A percentile compares a stretch with the other conserved stretches of the same genome.
Evolutionary conservation across 352 stramenopile genomes (phyloP).

Genomic region (Phytopythium litorale): DNA sequence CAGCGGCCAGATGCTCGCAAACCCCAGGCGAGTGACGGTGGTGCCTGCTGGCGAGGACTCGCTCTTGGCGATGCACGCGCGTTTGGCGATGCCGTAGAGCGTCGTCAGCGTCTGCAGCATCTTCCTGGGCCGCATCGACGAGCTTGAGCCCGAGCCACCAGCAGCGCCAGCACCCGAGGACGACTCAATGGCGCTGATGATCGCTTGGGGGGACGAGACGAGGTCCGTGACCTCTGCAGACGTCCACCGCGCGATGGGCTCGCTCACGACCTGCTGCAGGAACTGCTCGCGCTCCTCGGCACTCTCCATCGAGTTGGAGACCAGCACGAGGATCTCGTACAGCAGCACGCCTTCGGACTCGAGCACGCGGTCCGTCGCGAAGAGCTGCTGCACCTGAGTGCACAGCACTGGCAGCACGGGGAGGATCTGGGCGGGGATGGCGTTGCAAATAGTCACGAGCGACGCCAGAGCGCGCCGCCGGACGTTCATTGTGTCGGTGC

Average conservation of each 20-base stretch:
- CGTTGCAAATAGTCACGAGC: constrained; percentile 73
- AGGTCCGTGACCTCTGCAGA: constrained; percentile 60
- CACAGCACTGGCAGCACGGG: constrained; percentile 71
- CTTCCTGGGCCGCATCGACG: constrained; percentile 25
- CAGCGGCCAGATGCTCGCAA: constrained; percentile 56
- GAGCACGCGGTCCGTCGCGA: constrained; percentile 61
- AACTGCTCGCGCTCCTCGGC: constrained; percentile 58
- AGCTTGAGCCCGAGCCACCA: neutral
- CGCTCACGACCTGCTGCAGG: constrained; percentile 68
- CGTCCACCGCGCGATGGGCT: constrained; percentile 59
- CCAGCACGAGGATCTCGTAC: constrained; percentile 80
- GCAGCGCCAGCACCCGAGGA: neutral
- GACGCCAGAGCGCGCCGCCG: constrained; percentile 61
- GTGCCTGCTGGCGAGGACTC: neutral
- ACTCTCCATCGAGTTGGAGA: constrained; percentile 76
- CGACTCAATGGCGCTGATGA: constrained; percentile 53
- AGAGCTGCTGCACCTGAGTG: constrained; percentile 66
- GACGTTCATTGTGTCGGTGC: constrained; percentile 67
- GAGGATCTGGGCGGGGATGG: constrained; percentile 68
- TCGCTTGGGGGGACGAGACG: constrained; percentile 45
- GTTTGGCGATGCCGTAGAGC: constrained; percentile 64
- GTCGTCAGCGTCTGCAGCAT: constrained; percentile 76
- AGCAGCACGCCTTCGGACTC: constrained; percentile 75
- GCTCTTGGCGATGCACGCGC: constrained; percentile 1
- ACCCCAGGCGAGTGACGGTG: constrained; percentile 19